These are phyloP conservation scores for Mycotypha africana DNA, from an alignment of 371 early-diverging fungal genomes.

Conservation along the genomic window DNA sequence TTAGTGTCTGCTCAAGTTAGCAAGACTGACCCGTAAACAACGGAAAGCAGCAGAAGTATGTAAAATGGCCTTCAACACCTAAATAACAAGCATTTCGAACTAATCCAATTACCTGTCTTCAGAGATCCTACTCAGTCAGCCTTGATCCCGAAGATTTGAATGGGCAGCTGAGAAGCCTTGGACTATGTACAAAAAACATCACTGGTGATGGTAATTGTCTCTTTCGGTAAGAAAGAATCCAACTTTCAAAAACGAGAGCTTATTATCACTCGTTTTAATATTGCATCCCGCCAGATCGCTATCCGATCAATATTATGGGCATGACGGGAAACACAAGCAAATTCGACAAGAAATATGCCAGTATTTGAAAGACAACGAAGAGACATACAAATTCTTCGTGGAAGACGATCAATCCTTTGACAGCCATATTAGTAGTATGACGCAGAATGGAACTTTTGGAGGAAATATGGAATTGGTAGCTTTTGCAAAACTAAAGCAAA, in stretches of 20 bases:
- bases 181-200: slow-evolving; percentile 66
- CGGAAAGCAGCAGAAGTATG: too few relatives aligned
- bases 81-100: too few relatives aligned
- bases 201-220: slow-evolving; percentile 86
- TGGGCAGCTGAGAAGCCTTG: slow-evolving; percentile 28
- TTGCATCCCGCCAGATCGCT: slow-evolving; percentile 47
- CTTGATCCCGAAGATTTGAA: slow-evolving; percentile 10
- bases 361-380: slow-evolving; percentile 57
- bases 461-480: slow-evolving; percentile 85
- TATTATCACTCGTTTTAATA: too few relatives aligned
- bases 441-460: slow-evolving; percentile 67
- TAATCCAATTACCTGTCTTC: too few relatives aligned
- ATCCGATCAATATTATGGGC: slow-evolving; percentile 70
- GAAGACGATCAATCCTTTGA: slow-evolving; percentile 64
- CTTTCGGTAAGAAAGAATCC: slow-evolving; percentile 49
- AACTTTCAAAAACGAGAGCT: too few relatives aligned
- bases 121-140: too few relatives aligned
- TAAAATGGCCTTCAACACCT: too few relatives aligned
- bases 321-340: slow-evolving; percentile 46
- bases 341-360: slow-evolving; percentile 61
- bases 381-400: slow-evolving; percentile 69
- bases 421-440: slow-evolving; percentile 66
- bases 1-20: too few relatives aligned
- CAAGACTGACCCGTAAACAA: too few relatives aligned
- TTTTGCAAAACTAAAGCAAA: slow-evolving; percentile 59